Evolutionary conservation across 257 asterid genomes (phyloP), one percentile per base, ranked within the genome.

Genomic region (Solanum clarkiae): DNA sequence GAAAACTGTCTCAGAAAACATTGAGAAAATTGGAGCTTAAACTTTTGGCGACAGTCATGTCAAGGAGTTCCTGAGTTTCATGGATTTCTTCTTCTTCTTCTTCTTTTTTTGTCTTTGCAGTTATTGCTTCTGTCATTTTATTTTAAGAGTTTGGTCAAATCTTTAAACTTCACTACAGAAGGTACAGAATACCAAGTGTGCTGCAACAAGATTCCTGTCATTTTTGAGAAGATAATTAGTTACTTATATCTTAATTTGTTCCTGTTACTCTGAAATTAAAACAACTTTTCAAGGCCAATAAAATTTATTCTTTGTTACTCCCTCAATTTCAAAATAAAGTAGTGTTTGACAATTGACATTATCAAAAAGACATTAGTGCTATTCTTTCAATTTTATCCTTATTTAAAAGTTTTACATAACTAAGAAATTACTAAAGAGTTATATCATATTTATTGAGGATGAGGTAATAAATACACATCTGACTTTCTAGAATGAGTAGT

Each of bases 1-100:
- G 99, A 96, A 95, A 86, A 90, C 90, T 0, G 91, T 92, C 85
- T 91, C 93, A 0, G 98, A 96, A 74, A 94, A 91, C 86, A 95
- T 96, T 3, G 98, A 96, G 18, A 96, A 93, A 90, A 81, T 94
- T 69, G 92, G 98, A 85, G 63, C 86, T 15, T 93, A 88, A 90
- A 84, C 62, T 26, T 53, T 36, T 68, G 56, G 42, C 47, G 29
- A 55, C 40, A 55, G 17, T 42, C 54, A 15, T 22, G 26, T 20
- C 45, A 63, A 26, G 47, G 22, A 69, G 70, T 18, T 49, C 72
- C 26, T 68, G 51, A 85, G 74, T 45, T 72, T 22, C 62, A 45
- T 44, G 84, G 45, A 14, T 22, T 59, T 49, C 55, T 13, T 65
- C 71, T 24, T 24, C 12, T 9, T 55, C 45, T 36, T 22, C 24